phyloP scores from a whole-genome alignment of 2,329 filamentous ascomycete genomes.

The Trichoderma hamatum region DNA sequence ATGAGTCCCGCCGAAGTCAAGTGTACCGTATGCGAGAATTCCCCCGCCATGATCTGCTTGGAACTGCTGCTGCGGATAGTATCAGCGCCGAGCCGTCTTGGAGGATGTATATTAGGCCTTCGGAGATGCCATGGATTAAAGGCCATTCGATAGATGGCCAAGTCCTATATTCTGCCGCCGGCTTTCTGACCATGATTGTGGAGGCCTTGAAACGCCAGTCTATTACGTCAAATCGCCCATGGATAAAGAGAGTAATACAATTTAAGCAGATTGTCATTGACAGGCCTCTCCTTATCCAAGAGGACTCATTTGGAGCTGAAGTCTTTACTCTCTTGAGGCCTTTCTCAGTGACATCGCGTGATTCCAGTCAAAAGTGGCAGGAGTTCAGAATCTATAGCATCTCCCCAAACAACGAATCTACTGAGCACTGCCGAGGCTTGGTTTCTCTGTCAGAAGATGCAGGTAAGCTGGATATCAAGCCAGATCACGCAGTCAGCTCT shows the following conservation, averaged over 20 bases:
- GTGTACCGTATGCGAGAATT: constrained; percentile 33
- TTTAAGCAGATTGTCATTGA: constrained; percentile 26
- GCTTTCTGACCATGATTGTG: constrained; percentile 40
- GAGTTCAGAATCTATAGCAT: constrained; percentile 26
- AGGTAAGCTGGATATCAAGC: not conserved
- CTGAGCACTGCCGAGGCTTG: constrained; percentile 26
- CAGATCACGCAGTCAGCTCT: too few relatives aligned
- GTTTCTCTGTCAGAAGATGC: constrained; percentile 12
- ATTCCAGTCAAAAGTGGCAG: constrained; percentile 22
- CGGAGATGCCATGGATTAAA: constrained; percentile 39
- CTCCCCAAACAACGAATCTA: constrained; percentile 24
- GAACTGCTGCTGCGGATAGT: constrained; percentile 30
- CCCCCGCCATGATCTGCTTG: constrained; percentile 36
- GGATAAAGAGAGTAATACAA: constrained; percentile 19
- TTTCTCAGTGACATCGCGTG: constrained; percentile 16
- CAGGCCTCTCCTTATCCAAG: constrained; percentile 25
- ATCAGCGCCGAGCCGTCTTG: constrained; percentile 37
- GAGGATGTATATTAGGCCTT: constrained; percentile 38
- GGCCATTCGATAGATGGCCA: constrained; percentile 38
- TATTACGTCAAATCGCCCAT: constrained; percentile 8
- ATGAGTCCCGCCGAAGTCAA: constrained; percentile 32
- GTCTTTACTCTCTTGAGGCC: constrained; percentile 26
- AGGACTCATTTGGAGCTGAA: constrained; percentile 27
- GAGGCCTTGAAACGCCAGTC: constrained; percentile 36
- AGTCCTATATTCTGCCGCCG: constrained; percentile 40